Evolutionary conservation across 1,139 yeast genomes (phyloP).

Genomic region (Nakaseomyces sp.): DNA sequence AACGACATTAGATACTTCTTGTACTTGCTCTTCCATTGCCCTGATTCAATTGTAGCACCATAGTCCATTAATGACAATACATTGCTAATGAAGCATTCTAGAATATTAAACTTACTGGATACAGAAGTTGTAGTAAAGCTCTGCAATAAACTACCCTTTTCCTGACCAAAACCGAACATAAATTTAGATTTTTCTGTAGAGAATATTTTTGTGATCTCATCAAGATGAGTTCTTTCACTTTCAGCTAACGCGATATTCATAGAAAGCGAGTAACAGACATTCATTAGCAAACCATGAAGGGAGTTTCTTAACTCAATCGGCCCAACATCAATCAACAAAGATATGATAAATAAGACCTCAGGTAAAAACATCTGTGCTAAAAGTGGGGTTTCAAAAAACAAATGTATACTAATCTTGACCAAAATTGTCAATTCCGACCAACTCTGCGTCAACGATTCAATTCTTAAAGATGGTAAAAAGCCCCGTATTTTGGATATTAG

Average conservation of each 20-base stretch:
- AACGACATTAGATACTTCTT: constrained; percentile 56
- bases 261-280: constrained; percentile 63
- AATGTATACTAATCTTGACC: constrained; percentile 54
- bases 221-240: constrained; percentile 38
- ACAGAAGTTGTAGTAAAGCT: constrained; percentile 37
- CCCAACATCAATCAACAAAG: constrained; percentile 67
- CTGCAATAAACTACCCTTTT: constrained; percentile 36
- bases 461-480: constrained; percentile 39
- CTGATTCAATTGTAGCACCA: constrained; percentile 41
- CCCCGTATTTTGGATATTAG: constrained; percentile 41
- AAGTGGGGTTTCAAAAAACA: constrained; percentile 64
- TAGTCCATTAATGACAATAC: constrained; percentile 50
- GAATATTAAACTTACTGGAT: constrained; percentile 44
- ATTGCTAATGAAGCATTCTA: constrained; percentile 59
- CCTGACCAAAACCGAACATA: constrained; percentile 74
- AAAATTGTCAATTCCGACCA: constrained; percentile 70
- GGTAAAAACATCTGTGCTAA: constrained; percentile 62
- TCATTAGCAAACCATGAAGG: constrained; percentile 56
- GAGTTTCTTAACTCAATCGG: constrained; percentile 60
- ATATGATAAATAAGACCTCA: constrained; percentile 61
- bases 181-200: constrained; percentile 67
- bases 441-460: constrained; percentile 47
- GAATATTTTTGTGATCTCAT: constrained; percentile 48
- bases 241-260: constrained; percentile 45
- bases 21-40: constrained; percentile 65